Conservation (phyloP, 73 alveolate species). For the Paramecium sexaurelia region DNA sequence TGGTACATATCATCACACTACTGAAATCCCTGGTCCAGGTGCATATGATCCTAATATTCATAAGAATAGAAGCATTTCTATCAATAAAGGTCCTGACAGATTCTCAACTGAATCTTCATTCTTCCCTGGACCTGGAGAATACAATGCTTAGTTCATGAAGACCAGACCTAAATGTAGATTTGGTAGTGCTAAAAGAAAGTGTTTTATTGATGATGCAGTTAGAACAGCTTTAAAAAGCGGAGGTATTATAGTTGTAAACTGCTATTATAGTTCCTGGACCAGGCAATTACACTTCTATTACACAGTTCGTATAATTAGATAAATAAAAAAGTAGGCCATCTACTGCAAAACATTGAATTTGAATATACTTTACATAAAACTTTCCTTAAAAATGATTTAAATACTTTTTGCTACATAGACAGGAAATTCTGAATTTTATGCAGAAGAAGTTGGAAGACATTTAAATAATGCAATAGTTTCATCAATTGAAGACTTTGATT, state of each 20-base stretch:
- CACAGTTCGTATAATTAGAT: background rate
- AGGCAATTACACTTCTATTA: background rate
- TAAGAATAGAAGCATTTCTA: background rate
- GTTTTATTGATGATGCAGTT: conserved; percentile 46
- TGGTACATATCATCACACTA: background rate
- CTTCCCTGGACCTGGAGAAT: conserved; percentile 56
- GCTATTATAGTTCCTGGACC: conserved; percentile 30
- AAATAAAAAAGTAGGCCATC: background rate
- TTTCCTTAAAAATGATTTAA: background rate
- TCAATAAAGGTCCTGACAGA: conserved; percentile 14
- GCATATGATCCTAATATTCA: background rate
- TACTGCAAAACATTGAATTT: conserved; percentile 49
- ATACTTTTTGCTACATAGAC: conserved; percentile 60
- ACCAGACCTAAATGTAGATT: background rate
- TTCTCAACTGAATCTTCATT: background rate
- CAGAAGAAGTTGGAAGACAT: conserved; percentile 43
- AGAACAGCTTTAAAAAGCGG: background rate
- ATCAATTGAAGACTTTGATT: conserved; percentile 28
- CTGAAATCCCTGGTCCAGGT: conserved; percentile 27
- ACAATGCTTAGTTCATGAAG: background rate
- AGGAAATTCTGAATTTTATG: conserved; percentile 54
- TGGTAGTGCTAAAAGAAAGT: conserved; percentile 25
- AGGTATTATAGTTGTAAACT: background rate
- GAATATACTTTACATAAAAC: background rate
- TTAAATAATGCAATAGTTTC: background rate